phyloP scores from a whole-genome alignment of 345 rosid genomes.

The Brassica carinata region DNA sequence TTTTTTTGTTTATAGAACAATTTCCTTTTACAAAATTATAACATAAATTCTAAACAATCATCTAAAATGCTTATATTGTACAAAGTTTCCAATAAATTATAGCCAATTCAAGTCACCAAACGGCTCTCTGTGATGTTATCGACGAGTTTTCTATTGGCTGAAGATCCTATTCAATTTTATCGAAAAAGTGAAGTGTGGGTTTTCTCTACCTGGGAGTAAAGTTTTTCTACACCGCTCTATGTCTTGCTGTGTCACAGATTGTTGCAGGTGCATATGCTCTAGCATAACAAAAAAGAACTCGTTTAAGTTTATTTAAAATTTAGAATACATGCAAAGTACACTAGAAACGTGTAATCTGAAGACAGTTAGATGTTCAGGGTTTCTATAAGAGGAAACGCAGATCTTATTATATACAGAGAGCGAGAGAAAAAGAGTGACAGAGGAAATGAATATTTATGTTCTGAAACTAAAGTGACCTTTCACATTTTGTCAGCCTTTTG shows the following conservation, averaged over 20 bases:
- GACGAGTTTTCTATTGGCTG: neutral
- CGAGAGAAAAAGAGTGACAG: neutral
- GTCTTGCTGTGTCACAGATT: conserved; percentile 17
- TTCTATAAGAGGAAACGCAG: conserved; percentile 34
- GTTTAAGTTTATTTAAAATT: neutral
- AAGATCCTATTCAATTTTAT: neutral
- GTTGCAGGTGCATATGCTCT: conserved; percentile 21
- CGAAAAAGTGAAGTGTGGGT: neutral
- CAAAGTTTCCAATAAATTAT: neutral
- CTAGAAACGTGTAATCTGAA: conserved; percentile 22
- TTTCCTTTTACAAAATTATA: too few species aligned
- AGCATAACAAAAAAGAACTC: neutral
- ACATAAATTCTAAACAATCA: neutral
- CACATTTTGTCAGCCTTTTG: conserved; percentile 36
- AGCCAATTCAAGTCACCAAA: neutral
- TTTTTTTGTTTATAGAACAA: too few species aligned
- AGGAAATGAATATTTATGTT: conserved; percentile 22
- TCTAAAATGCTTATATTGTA: too few species aligned
- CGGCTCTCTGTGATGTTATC: neutral
- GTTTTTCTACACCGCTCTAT: neutral
- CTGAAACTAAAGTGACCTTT: conserved; percentile 27
- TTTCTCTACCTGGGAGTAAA: neutral
- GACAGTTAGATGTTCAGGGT: conserved; percentile 30
- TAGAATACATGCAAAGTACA: conserved; percentile 22
- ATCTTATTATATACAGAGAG: neutral